These are phyloP conservation scores for Magnusiomyces clavatus DNA, from an alignment of 1,139 yeast species.

Conservation along the genomic window DNA sequence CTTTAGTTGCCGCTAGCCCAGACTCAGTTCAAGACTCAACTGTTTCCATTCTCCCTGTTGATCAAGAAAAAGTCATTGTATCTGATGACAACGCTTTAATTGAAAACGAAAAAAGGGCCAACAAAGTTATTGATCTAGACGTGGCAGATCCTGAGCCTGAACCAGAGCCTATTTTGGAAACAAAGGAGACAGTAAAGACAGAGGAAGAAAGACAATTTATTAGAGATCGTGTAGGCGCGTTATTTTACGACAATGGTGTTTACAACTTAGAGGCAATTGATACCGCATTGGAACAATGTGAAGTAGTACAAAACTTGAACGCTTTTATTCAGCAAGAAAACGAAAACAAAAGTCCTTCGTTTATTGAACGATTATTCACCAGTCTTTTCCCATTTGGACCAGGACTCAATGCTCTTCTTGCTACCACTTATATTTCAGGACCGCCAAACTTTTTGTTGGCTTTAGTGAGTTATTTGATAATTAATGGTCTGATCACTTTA, in stretches of 20 bases:
- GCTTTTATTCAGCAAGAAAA: constrained; percentile 19
- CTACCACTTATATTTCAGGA: constrained; percentile 54
- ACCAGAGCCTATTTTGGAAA: no score
- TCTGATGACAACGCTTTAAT: no score
- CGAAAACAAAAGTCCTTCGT: constrained; percentile 23
- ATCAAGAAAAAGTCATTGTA: no score
- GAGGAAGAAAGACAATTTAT: no score
- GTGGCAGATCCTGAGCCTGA: no score
- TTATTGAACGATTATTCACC: constrained; percentile 22
- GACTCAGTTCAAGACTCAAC: no score
- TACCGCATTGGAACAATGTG: constrained; percentile 28
- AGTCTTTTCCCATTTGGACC: constrained; percentile 47
- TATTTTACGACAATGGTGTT: constrained; percentile 34
- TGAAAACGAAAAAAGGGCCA: no score
- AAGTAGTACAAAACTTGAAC: constrained; percentile 34
- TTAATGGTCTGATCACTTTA: background rate
- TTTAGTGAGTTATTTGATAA: constrained; percentile 17
- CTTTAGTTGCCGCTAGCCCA: no score
- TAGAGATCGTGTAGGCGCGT: constrained; percentile 23
- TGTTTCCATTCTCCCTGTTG: no score
- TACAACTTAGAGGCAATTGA: constrained; percentile 32
- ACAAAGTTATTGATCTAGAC: no score
- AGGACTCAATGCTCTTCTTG: constrained; percentile 50
- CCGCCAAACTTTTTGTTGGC: constrained; percentile 52
- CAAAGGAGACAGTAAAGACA: no score